Evolutionary conservation across 768 basidiomycete genomes (phyloP).

Genomic region (Boletales sp.): DNA sequence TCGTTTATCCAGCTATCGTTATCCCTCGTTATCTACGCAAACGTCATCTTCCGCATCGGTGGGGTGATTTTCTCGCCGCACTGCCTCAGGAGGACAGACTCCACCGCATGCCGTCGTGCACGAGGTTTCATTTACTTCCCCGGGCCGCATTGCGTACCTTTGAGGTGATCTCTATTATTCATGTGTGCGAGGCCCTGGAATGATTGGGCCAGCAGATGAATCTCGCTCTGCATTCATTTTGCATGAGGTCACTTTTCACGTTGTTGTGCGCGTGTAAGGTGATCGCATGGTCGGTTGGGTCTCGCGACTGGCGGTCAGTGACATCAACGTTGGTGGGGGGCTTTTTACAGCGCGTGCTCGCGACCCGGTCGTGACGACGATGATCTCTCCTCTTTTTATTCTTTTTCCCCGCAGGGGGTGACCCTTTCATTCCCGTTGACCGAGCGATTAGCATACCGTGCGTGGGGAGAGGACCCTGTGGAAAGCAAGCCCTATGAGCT

Average conservation of each 20-base stretch:
- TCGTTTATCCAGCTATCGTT: slow-evolving; percentile 8
- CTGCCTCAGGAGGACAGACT: slow-evolving; percentile 8
- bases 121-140: slow-evolving; percentile 19
- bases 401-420: slow-evolving; percentile 10
- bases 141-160: slow-evolving; percentile 17
- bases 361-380: too few relatives aligned
- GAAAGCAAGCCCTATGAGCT: slow-evolving; percentile 13
- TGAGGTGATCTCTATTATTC: slow-evolving; percentile 3
- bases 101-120: slow-evolving; percentile 16
- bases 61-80: slow-evolving; percentile 17
- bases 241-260: slow-evolving; percentile 13
- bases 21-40: slow-evolving; percentile 9
- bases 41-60: slow-evolving; percentile 17
- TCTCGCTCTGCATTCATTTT: background rate
- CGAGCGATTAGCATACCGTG: slow-evolving; percentile 4
- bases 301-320: slow-evolving; percentile 3
- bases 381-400: too few relatives aligned
- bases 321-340: slow-evolving; percentile 6
- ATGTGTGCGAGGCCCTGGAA: slow-evolving; percentile 1
- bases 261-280: slow-evolving; percentile 5
- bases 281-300: background rate
- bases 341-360: too few relatives aligned
- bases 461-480: slow-evolving; percentile 8
- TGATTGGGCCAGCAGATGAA: background rate
- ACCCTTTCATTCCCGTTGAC: slow-evolving; percentile 11